Conservation (phyloP, 495 filamentous ascomycete genomes). For the Aspergillus egyptiacus region DNA sequence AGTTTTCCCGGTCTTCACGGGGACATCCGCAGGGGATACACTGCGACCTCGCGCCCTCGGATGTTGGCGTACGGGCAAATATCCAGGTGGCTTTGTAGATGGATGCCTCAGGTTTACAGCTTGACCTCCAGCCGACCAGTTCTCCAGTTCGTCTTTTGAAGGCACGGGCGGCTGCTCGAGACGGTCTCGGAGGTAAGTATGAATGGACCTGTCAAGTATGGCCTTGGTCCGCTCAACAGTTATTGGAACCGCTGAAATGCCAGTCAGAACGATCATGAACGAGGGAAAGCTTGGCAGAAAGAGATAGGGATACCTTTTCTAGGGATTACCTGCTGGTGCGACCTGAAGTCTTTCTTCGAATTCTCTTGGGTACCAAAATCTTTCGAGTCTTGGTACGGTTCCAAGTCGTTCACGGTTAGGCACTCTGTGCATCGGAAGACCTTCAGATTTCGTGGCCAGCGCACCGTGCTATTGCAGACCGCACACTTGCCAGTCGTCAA, state of each 20-base stretch:
- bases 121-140: conserved; percentile 4
- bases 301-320: conserved; percentile 21
- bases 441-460: conserved; percentile 71
- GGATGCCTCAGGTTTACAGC: conserved; percentile 12
- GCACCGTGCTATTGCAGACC: conserved; percentile 74
- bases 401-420: conserved; percentile 79
- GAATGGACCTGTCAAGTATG: conserved; percentile 50
- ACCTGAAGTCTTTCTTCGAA: conserved; percentile 11
- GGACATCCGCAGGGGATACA: conserved; percentile 26
- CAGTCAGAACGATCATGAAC: conserved; percentile 1
- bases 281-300: conserved; percentile 1
- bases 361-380: conserved; percentile 14
- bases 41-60: conserved; percentile 25
- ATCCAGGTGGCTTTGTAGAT: conserved; percentile 6
- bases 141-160: conserved; percentile 15
- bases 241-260: conserved; percentile 29
- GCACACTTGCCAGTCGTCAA: conserved; percentile 67
- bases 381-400: conserved; percentile 35
- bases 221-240: conserved; percentile 44
- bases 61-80: conserved; percentile 19
- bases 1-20: conserved; percentile 11
- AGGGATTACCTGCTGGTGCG: conserved; percentile 11
- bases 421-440: conserved; percentile 82
- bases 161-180: conserved; percentile 19
- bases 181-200: conserved; percentile 42